Evolutionary conservation across 345 rosid species (phyloP).

Genomic region (Excoecaria cochinchinensis): DNA sequence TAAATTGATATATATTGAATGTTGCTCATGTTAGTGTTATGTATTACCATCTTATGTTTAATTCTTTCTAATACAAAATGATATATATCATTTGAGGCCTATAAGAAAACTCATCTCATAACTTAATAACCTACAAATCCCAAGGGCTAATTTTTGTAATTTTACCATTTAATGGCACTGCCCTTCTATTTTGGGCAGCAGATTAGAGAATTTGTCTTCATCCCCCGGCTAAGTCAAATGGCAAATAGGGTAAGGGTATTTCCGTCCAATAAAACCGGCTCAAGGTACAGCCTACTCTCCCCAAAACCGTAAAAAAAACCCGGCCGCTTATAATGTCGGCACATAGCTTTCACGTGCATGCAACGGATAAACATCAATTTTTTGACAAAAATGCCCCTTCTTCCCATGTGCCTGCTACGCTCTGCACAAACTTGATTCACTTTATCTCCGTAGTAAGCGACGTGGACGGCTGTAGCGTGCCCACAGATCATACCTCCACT

Average conservation of each 20-base stretch:
- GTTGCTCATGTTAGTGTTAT: no score
- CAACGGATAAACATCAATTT: not conserved
- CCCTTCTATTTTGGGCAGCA: not conserved
- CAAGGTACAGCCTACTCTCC: no score
- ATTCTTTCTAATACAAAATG: no score
- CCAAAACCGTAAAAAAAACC: not conserved
- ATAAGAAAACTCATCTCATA: no score
- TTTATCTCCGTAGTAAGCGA: not conserved
- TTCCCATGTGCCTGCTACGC: conserved; percentile 1
- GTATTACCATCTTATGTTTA: no score
- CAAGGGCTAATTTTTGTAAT: no score
- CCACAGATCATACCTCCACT: conserved; percentile 17
- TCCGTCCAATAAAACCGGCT: not conserved
- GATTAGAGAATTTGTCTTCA: not conserved
- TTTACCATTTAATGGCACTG: not conserved
- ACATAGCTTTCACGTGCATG: not conserved
- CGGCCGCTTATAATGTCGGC: conserved; percentile 9
- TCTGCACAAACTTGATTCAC: not conserved
- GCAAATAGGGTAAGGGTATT: not conserved
- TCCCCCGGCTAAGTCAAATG: not conserved
- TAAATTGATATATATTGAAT: no score
- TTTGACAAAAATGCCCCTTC: conserved; percentile 24
- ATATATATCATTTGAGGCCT: no score
- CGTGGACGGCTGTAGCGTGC: conserved; percentile 29
- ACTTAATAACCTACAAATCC: no score